Conservation (phyloP, 225 moss, liverwort and hornwort genomes). For the Pleurozium schreberi region DNA sequence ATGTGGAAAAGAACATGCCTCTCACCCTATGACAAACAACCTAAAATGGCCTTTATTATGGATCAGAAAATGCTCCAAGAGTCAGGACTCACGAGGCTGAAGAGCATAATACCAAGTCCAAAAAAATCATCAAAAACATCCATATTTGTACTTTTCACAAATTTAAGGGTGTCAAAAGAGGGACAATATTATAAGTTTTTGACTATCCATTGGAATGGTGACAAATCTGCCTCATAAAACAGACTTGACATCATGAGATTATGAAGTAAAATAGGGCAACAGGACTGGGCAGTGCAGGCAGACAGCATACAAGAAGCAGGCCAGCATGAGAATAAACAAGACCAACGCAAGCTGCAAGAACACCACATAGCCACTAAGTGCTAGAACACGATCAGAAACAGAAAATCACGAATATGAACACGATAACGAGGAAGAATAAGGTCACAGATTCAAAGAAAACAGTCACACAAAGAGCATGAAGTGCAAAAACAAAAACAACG, state of each 20-base stretch:
- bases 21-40: neutral
- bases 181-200: neutral
- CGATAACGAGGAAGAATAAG: neutral
- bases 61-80: neutral
- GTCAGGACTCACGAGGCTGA: neutral
- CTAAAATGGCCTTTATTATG: neutral
- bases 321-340: neutral
- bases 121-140: neutral
- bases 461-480: neutral
- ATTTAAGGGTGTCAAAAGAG: neutral
- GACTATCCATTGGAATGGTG: neutral
- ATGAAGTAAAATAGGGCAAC: neutral
- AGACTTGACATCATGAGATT: neutral
- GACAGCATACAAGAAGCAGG: neutral
- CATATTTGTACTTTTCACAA: neutral
- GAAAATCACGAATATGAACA: neutral
- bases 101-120: neutral
- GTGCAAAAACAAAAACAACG: too few species aligned
- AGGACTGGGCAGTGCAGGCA: neutral
- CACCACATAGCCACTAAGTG: neutral
- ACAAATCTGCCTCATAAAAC: neutral
- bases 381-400: neutral
- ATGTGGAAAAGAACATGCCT: neutral
- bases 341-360: neutral
- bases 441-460: neutral